A percentile compares a stretch with the other conserved stretches of the same genome.
phyloP scores from a whole-genome alignment of 306 rosid species.

The Fagus sylvatica region DNA sequence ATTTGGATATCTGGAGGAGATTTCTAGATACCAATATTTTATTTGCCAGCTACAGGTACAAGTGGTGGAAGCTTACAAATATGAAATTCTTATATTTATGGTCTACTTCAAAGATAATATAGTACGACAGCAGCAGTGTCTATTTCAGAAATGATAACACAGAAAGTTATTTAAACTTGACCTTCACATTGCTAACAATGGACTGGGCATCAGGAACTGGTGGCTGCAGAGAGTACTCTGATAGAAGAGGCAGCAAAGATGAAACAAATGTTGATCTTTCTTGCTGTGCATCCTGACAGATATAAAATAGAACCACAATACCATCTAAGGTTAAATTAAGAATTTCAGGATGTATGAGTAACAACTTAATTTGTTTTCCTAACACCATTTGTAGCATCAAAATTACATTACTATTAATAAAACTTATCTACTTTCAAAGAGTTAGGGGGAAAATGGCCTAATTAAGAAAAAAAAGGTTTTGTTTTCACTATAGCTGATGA shows the following conservation, averaged over 20 bases:
- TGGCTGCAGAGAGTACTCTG: constrained; percentile 92
- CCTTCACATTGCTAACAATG: constrained; percentile 91
- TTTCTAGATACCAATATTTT: background rate
- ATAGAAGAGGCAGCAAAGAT: constrained; percentile 87
- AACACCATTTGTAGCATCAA: constrained; percentile 14
- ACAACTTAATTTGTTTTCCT: constrained; percentile 22
- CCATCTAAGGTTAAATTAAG: constrained; percentile 1
- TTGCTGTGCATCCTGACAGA: constrained; percentile 87
- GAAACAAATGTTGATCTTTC: constrained; percentile 89
- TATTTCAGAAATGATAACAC: constrained; percentile 19
- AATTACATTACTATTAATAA: background rate
- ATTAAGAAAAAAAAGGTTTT: background rate
- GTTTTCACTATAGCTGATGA: background rate
- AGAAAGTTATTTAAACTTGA: constrained; percentile 29
- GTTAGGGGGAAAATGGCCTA: background rate
- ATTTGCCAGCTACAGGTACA: background rate
- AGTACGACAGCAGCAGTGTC: constrained; percentile 12
- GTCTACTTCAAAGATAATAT: background rate
- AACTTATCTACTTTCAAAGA: background rate
- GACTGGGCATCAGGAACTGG: constrained; percentile 86
- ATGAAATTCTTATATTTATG: background rate
- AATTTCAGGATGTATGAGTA: constrained; percentile 15
- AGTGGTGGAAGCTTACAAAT: background rate
- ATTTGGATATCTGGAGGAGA: background rate
- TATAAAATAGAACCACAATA: constrained; percentile 20